Percentiles rank a stretch among this genome's conserved stretches.
phyloP scores from a whole-genome alignment of 2,329 filamentous ascomycete genomes.

The Xylariaceae sp. region DNA sequence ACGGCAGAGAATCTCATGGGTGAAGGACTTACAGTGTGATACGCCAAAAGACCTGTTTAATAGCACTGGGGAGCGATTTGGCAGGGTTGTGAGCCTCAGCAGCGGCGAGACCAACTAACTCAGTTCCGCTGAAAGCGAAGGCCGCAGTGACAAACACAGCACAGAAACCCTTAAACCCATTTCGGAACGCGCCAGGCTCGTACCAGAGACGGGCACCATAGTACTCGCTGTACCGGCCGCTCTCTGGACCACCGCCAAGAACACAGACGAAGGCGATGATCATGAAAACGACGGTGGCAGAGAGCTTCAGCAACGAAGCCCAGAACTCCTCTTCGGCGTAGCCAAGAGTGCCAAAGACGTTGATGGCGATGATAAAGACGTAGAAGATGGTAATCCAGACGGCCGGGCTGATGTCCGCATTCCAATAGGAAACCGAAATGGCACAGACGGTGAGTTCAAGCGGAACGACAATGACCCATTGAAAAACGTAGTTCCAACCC shows the following conservation, averaged over 20 bases:
- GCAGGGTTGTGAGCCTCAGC: slow-evolving; percentile 72
- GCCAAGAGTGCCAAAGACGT: slow-evolving; percentile 58
- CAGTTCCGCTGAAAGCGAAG: slow-evolving; percentile 73
- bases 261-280: slow-evolving; percentile 62
- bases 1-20: not conserved
- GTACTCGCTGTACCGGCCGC: slow-evolving; percentile 48
- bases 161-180: slow-evolving; percentile 76
- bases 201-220: slow-evolving; percentile 55
- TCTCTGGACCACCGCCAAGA: slow-evolving; percentile 60
- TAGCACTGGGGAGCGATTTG: slow-evolving; percentile 75
- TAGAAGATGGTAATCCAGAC: slow-evolving; percentile 63
- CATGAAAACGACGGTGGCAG: slow-evolving; percentile 65
- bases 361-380: slow-evolving; percentile 53
- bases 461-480: slow-evolving; percentile 52
- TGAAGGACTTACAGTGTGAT: slow-evolving; percentile 47
- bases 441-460: slow-evolving; percentile 53
- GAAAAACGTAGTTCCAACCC: slow-evolving; percentile 50
- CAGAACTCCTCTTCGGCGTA: slow-evolving; percentile 65
- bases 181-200: slow-evolving; percentile 61
- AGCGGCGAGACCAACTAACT: slow-evolving; percentile 74
- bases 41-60: slow-evolving; percentile 75
- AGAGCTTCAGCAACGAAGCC: slow-evolving; percentile 59
- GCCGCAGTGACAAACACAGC: slow-evolving; percentile 73
- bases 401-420: slow-evolving; percentile 45
- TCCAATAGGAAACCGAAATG: slow-evolving; percentile 54